Evolutionary conservation across 176 grass and related monocot genomes (phyloP).

Genomic region (Pontederia crassipes): DNA sequence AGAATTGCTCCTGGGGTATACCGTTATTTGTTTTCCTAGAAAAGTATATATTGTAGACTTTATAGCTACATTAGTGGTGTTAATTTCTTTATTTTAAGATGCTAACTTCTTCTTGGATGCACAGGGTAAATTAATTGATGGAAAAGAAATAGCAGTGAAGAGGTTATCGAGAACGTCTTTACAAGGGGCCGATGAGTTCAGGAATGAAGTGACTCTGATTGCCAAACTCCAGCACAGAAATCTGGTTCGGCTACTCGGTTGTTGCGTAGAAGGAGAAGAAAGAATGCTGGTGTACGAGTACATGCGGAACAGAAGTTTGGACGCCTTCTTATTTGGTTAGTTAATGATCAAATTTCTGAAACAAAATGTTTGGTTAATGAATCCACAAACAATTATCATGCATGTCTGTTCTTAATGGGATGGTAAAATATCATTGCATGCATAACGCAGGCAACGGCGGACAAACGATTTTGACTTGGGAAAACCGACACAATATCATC

Average conservation of each 20-base stretch:
- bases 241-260: conserved; percentile 41
- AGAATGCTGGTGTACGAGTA: conserved; percentile 51
- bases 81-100: no score
- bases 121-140: conserved; percentile 32
- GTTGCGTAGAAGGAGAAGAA: conserved; percentile 31
- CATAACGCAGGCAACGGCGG: conserved; percentile 27
- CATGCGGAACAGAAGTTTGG: conserved; percentile 38
- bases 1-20: no score
- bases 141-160: conserved; percentile 47
- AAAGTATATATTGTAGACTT: no score
- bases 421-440: not conserved
- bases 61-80: no score
- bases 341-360: not conserved
- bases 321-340: conserved; percentile 46
- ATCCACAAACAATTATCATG: not conserved
- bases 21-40: no score
- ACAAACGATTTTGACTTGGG: conserved; percentile 26
- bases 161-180: conserved; percentile 21
- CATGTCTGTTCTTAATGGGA: not conserved
- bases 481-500: conserved; percentile 32
- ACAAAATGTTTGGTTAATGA: not conserved
- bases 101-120: not conserved
- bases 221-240: conserved; percentile 50
- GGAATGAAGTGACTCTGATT: conserved; percentile 39
- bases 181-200: conserved; percentile 27